Base-by-base conservation (phyloP, 768 basidiomycete genomes). In the Heimioporus sp. region DNA sequence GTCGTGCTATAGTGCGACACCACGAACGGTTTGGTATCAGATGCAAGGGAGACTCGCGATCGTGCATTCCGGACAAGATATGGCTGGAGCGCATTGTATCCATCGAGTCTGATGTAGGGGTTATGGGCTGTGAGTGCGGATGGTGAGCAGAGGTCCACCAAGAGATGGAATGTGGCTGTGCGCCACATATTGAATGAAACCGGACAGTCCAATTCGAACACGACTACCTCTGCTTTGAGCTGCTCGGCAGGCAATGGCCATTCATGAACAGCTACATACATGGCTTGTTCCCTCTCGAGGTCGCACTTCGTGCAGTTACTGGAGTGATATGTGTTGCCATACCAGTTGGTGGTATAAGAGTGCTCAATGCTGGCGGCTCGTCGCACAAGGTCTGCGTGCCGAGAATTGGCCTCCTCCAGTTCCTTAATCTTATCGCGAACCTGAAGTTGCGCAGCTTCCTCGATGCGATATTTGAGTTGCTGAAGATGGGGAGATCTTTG, bases 141-240 rank as follows among this genome's bases (percentile, higher is more conserved):
- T n/a, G 50, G 52, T 8, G 54, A 54, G 52, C 72, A 72, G 8
- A 76, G 42, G 30, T 76, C 72, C 20, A 70, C 54, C 24, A 77
- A 56, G 34, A 80, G 56, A 38, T 57, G 55, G 44, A 70, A 73
- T 2, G 77, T 78, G 20, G 65, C 60, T 1, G 62, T 63, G 46
- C 80, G 70, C 79, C 79, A 80, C 47, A 73, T 63, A n/a, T n/a
- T n/a, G n/a, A n/a, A n/a, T n/a, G n/a, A n/a, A n/a, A n/a, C n/a
- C n/a, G n/a, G n/a, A n/a, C 69, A 69, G 10, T 55, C 50, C 2
- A 78, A 52, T 51, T 80, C 78, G 48, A 80, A 80, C 1, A 79
- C 62, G 11, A 71, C 64, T 0, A 56, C 55, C 47, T 69, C 59
- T 0, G 67, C 66, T 8, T 51, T 30, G 9, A 59, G 16, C 4